Conservation (phyloP, 2,329 filamentous ascomycete species). For the Cercospora canescens region DNA sequence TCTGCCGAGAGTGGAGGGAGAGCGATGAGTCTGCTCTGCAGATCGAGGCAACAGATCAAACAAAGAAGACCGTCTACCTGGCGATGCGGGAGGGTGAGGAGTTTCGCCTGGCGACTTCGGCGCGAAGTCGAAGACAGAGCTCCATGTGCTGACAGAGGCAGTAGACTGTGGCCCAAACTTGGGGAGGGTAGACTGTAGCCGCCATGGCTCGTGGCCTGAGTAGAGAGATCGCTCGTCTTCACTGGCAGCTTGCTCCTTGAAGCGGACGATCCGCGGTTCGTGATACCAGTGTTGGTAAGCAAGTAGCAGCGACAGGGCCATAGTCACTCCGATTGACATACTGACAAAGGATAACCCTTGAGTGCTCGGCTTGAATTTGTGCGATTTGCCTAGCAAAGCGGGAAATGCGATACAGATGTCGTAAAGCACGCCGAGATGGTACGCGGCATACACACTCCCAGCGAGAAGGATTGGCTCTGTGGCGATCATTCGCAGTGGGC, state of each 20-base stretch:
- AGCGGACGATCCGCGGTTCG: constrained; percentile 18
- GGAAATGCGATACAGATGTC: constrained; percentile 25
- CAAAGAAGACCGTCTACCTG: neutral
- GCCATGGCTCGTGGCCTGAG: neutral
- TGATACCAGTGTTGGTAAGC: constrained; percentile 34
- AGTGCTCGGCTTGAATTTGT: constrained; percentile 34
- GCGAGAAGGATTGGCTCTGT: constrained; percentile 33
- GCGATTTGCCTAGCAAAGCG: constrained; percentile 22
- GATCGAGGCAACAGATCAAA: neutral
- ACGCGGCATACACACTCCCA: constrained; percentile 17
- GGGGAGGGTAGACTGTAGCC: neutral
- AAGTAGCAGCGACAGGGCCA: constrained; percentile 33
- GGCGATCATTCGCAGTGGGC: constrained; percentile 28
- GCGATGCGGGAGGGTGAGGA: neutral
- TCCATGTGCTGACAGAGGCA: neutral
- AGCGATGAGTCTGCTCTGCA: neutral
- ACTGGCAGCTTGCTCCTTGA: constrained; percentile 13
- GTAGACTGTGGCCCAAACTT: neutral
- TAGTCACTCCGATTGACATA: constrained; percentile 34
- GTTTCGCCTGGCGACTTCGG: neutral
- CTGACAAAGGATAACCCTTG: constrained; percentile 38
- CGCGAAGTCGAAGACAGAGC: neutral
- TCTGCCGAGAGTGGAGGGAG: neutral
- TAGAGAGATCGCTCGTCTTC: constrained; percentile 11
- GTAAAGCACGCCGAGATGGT: constrained; percentile 26